phyloP scores from a whole-genome alignment of 352 stramenopile species.

The Phytophthora vignae region DNA sequence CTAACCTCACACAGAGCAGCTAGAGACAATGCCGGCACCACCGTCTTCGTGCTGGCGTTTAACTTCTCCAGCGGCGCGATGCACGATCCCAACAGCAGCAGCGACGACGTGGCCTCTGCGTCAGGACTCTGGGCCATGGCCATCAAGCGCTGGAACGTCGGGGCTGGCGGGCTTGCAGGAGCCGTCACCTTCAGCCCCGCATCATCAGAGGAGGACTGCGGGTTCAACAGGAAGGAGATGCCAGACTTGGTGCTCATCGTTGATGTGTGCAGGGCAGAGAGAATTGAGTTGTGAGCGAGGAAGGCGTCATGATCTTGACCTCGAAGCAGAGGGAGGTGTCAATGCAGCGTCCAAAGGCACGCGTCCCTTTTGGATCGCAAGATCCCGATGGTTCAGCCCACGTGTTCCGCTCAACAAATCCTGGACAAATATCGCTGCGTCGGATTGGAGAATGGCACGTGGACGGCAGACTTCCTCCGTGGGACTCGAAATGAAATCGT shows the following conservation, averaged over 20 bases:
- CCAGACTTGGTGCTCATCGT: constrained; percentile 41
- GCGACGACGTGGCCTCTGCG: constrained; percentile 17
- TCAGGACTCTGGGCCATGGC: constrained; percentile 21
- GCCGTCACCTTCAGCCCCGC: constrained; percentile 5
- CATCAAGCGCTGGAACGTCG: constrained; percentile 27
- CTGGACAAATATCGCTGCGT: background rate
- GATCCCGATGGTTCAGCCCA: constrained; percentile 39
- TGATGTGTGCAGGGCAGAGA: constrained; percentile 8
- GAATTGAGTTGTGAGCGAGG: constrained; percentile 21
- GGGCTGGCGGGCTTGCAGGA: constrained; percentile 18
- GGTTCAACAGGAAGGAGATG: constrained; percentile 55
- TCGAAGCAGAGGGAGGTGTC: background rate
- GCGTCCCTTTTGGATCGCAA: constrained; percentile 10
- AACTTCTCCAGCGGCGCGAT: constrained; percentile 44
- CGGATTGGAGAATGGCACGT: constrained; percentile 21
- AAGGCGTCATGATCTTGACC: constrained; percentile 1
- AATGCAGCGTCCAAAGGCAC: constrained; percentile 11
- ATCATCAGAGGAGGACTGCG: constrained; percentile 9
- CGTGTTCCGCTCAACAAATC: constrained; percentile 30
- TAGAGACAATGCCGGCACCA: constrained; percentile 12
- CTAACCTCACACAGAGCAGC: constrained; percentile 23
- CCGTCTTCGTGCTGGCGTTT: constrained; percentile 16
- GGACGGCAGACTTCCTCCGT: constrained; percentile 11
- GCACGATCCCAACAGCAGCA: constrained; percentile 36
- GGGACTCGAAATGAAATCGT: constrained; percentile 13